A percentile compares a stretch with the other conserved stretches of the same genome.
Conservation (phyloP, 192 early-diverging fungal species). For the Entomortierella lignicola region DNA sequence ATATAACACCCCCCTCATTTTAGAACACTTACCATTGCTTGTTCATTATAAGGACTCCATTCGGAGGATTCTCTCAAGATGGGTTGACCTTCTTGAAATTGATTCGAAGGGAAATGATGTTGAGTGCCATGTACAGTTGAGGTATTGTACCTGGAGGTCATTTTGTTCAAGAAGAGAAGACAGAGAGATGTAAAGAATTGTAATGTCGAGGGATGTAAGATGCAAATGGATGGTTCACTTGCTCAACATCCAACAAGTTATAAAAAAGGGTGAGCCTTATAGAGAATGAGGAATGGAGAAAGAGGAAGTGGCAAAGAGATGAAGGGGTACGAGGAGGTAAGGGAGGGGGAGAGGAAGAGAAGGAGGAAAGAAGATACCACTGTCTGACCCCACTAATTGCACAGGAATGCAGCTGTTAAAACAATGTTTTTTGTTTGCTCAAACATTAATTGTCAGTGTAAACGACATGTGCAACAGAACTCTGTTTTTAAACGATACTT, state of each 20-base stretch:
- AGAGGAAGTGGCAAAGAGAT: background rate
- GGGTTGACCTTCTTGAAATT: slow-evolving; percentile 28
- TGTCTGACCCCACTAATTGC: too few species aligned
- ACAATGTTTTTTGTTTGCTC: background rate
- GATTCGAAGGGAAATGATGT: slow-evolving; percentile 7
- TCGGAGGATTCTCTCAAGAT: slow-evolving; percentile 10
- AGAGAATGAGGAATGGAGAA: too few species aligned
- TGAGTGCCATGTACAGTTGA: background rate
- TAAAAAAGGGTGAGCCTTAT: too few species aligned
- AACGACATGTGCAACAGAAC: background rate
- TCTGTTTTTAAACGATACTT: background rate
- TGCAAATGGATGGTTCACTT: background rate
- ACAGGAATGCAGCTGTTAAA: background rate
- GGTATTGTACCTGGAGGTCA: slow-evolving; percentile 10
- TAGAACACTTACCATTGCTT: slow-evolving; percentile 18
- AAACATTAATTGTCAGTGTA: background rate
- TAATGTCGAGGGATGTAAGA: background rate
- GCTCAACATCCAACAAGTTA: background rate
- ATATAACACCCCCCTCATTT: background rate
- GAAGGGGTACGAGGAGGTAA: background rate
- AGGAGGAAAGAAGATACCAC: background rate
- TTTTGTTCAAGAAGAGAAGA: background rate
- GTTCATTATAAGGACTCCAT: slow-evolving; percentile 33
- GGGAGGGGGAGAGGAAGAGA: background rate
- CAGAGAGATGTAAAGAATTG: background rate